Base-by-base conservation (phyloP, 164 flowering plant genomes). In the Vitis rotundifolia region DNA sequence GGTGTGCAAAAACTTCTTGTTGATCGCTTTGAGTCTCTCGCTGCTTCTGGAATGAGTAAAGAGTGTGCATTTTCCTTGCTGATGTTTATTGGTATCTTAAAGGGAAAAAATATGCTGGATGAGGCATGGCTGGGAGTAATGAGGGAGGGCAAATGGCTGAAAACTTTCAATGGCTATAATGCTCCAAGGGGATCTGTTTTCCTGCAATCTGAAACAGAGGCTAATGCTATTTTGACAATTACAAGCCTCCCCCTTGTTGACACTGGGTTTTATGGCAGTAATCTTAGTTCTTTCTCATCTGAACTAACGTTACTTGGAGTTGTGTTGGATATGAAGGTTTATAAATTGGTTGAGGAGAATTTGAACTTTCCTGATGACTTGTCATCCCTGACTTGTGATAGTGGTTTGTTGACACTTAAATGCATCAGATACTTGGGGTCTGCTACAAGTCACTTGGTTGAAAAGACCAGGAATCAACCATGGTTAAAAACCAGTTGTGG, bases 241-340 rank as follows among this genome's bases (percentile, higher is more conserved):
- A 60, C 66, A 26, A 11, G 53, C 44, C 59, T 61, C 9, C 59
- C 56, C 52, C 50, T 69, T 13, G 29, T 69, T 51, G 72, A 69
- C 52, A 11, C 12, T 18, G 72, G n/a, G 5, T 69, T 48, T 28
- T 69, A 69, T 61, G 66, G 57, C 15, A 11, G 59, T 49, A 14
- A 14, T 48, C 16, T 69, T 48, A 59, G 54, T 10, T n/a, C 66
- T 51, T 69, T 61, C 57, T 5, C 15, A 11, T 15, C 58, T 51
- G 65, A 69, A 61, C 51, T 69, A 12, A 18, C 22, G 63, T 14
- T 61, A 13, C n/a, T 69, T 44, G 72, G 72, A 44, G 72, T 69
- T 22, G 63, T 11, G 2, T 7, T 51, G n/a, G 51, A 51, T 52
- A n/a, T 60, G 13, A 22, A 22, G 26, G 26, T 22, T 22, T 22